Percentiles rank a stretch among this genome's conserved stretches.
These are phyloP conservation scores for Monilinia aucupariae DNA, from an alignment of 2,329 filamentous ascomycete species.

Conservation along the genomic window DNA sequence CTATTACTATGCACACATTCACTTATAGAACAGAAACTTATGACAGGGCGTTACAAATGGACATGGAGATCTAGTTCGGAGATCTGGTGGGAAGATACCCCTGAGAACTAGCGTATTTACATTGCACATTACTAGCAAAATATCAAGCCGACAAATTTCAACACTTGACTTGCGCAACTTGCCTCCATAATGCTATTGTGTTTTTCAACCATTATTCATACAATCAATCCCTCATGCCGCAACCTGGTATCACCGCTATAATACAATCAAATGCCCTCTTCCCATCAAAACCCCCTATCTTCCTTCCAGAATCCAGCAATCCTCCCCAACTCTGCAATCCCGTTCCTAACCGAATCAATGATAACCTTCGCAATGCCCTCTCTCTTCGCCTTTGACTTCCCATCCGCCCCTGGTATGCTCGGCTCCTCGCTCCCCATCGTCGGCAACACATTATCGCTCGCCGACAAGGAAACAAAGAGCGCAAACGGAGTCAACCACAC, in stretches of 20 bases:
- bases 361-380: slow-evolving; percentile 63
- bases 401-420: slow-evolving; percentile 33
- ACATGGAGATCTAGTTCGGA: neutral
- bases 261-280: slow-evolving; percentile 14
- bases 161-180: neutral
- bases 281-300: slow-evolving; percentile 30
- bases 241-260: neutral
- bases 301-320: slow-evolving; percentile 30
- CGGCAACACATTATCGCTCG: slow-evolving; percentile 89
- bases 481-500: slow-evolving; percentile 97
- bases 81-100: slow-evolving; percentile 25
- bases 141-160: neutral
- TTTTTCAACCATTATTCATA: neutral
- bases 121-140: slow-evolving; percentile 12
- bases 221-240: neutral
- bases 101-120: slow-evolving; percentile 16
- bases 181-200: neutral
- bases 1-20: slow-evolving; percentile 26
- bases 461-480: slow-evolving; percentile 88
- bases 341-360: slow-evolving; percentile 52
- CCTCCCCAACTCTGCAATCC: slow-evolving; percentile 40
- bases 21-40: slow-evolving; percentile 22
- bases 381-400: slow-evolving; percentile 45
- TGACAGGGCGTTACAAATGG: slow-evolving; percentile 14
- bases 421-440: slow-evolving; percentile 76